Conservation (phyloP, 129 eudicot species). For the Artemisia annua region DNA sequence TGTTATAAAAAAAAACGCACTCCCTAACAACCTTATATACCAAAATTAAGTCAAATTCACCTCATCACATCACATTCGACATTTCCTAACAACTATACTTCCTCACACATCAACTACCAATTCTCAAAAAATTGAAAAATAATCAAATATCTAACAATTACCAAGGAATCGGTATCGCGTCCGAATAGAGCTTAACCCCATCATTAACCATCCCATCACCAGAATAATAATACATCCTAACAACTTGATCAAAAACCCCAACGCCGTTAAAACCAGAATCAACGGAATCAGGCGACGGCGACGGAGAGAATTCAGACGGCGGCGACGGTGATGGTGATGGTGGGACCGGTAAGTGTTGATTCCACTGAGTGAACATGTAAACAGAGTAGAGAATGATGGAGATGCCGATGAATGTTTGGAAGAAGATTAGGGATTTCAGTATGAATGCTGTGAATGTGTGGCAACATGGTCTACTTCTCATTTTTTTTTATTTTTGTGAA, state of each 20-base stretch:
- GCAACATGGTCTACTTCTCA: slow-evolving; percentile 76
- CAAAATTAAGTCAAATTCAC: no score
- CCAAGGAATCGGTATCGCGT: slow-evolving; percentile 75
- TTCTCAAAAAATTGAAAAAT: not conserved
- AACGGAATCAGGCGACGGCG: slow-evolving; percentile 31
- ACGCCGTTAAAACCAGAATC: slow-evolving; percentile 9
- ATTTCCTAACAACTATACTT: no score
- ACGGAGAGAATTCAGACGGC: slow-evolving; percentile 27
- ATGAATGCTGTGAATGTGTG: slow-evolving; percentile 60
- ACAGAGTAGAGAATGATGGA: slow-evolving; percentile 63
- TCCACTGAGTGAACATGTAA: slow-evolving; percentile 71
- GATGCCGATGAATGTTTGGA: slow-evolving; percentile 64
- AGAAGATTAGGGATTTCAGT: slow-evolving; percentile 67
- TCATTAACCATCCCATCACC: slow-evolving; percentile 11
- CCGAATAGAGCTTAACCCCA: slow-evolving; percentile 27
- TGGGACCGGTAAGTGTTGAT: slow-evolving; percentile 52
- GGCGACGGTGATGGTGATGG: slow-evolving; percentile 27
- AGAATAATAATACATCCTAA: slow-evolving; percentile 12
- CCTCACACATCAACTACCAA: no score
- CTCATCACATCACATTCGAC: no score
- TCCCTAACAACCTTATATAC: no score
- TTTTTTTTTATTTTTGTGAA: no score
- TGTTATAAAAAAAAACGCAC: no score
- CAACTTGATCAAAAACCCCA: slow-evolving; percentile 24
- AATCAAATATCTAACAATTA: not conserved